These are phyloP conservation scores for Plasmodium berghei DNA, from an alignment of 169 alveolate genomes.

Conservation along the genomic window DNA sequence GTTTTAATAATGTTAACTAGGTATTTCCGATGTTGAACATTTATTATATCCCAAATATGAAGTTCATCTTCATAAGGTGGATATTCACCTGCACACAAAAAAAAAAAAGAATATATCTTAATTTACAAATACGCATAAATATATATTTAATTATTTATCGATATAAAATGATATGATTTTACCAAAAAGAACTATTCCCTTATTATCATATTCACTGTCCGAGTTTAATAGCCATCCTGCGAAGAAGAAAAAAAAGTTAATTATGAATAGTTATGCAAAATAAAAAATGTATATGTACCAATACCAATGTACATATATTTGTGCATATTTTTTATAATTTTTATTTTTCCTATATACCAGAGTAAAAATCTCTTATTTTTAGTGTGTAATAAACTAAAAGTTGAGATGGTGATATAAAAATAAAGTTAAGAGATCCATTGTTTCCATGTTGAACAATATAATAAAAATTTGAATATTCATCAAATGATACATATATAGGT, in stretches of 20 bases:
- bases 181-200: conserved; percentile 76
- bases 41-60: conserved; percentile 68
- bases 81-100: conserved; percentile 57
- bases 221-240: conserved; percentile 72
- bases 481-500: conserved; percentile 60
- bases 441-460: conserved; percentile 68
- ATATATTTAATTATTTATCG: too few relatives aligned
- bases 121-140: background rate
- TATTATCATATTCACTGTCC: conserved; percentile 33
- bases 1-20: conserved; percentile 61
- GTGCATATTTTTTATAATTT: background rate
- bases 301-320: background rate
- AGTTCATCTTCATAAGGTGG: conserved; percentile 77
- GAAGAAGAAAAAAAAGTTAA: conserved; percentile 27
- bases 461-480: conserved; percentile 62
- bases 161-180: background rate
- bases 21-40: conserved; percentile 59
- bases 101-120: conserved; percentile 9
- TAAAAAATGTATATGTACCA: background rate
- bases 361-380: conserved; percentile 53
- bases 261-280: background rate
- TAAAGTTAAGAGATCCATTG: conserved; percentile 44
- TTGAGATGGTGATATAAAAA: conserved; percentile 52
- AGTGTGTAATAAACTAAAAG: conserved; percentile 50
- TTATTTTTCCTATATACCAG: conserved; percentile 16